Percentiles rank a stretch among this genome's conserved stretches.
Evolutionary conservation across 1,284 basidiomycete genomes (phyloP).

Genomic region (Naganishia cerealis): DNA sequence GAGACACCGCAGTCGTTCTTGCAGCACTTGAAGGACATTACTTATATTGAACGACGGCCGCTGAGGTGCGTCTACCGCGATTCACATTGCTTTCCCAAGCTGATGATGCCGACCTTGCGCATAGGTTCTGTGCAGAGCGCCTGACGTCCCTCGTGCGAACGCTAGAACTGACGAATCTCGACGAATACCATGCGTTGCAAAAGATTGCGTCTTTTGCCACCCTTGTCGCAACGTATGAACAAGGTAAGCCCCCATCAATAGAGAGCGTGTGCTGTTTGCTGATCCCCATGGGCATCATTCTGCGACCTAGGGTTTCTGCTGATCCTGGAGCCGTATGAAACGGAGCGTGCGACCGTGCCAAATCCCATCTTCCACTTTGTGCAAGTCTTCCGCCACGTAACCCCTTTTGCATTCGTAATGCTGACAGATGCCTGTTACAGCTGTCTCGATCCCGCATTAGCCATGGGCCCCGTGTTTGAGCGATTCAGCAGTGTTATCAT

Average conservation of each 20-base stretch:
- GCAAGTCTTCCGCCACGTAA: conserved; percentile 58
- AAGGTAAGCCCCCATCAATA: conserved; percentile 60
- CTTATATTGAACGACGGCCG: conserved; percentile 96
- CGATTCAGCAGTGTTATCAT: conserved; percentile 98
- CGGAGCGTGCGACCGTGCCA: conserved; percentile 95
- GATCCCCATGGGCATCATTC: conserved; percentile 25
- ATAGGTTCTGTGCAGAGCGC: conserved; percentile 92
- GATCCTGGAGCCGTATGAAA: conserved; percentile 97
- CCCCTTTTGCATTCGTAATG: not conserved
- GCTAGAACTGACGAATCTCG: conserved; percentile 82
- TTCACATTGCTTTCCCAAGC: not conserved
- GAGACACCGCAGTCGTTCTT: conserved; percentile 98
- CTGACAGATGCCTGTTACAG: conserved; percentile 55
- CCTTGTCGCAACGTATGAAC: conserved; percentile 96
- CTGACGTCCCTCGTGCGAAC: conserved; percentile 91
- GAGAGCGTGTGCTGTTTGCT: not conserved
- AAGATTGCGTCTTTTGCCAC: conserved; percentile 97
- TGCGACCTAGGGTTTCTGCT: conserved; percentile 78
- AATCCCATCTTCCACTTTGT: conserved; percentile 99
- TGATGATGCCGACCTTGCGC: conserved; percentile 15
- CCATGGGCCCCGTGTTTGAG: conserved; percentile 97
- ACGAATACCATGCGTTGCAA: conserved; percentile 87
- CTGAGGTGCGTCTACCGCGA: conserved; percentile 63
- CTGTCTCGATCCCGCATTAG: conserved; percentile 94
- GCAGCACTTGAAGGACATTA: conserved; percentile 98